Evolutionary conservation across 2,329 filamentous ascomycete species (phyloP).

Genomic region (Madurella mycetomatis): DNA sequence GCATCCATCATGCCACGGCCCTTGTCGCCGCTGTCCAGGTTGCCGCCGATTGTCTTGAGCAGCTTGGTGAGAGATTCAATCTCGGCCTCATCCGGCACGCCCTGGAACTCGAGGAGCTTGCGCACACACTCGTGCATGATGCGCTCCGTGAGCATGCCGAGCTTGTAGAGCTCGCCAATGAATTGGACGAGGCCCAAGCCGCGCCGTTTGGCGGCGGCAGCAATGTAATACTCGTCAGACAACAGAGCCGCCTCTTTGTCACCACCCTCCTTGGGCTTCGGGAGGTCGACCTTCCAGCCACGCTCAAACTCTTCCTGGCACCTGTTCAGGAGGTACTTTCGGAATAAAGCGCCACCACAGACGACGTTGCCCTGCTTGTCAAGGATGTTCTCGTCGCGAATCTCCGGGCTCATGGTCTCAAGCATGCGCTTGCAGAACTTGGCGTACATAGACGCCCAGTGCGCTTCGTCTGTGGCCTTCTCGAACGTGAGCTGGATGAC

Average conservation of each 20-base stretch:
- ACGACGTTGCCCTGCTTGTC: slow-evolving; percentile 88
- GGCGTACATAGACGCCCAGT: slow-evolving; percentile 98
- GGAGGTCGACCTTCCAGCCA: slow-evolving; percentile 88
- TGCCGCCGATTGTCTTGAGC: slow-evolving; percentile 82
- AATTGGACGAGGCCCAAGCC: slow-evolving; percentile 98
- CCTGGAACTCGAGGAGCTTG: slow-evolving; percentile 93
- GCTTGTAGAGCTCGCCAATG: slow-evolving; percentile 98
- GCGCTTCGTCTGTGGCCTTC: slow-evolving; percentile 96
- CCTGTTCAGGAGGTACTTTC: slow-evolving; percentile 96
- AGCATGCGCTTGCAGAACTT: slow-evolving; percentile 98
- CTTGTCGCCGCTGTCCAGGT: slow-evolving; percentile 79
- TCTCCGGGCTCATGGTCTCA: slow-evolving; percentile 88
- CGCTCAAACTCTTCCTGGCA: slow-evolving; percentile 99
- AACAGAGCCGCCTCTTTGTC: slow-evolving; percentile 71
- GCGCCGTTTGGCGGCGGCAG: slow-evolving; percentile 89
- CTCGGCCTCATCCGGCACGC: slow-evolving; percentile 88
- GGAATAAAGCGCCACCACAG: slow-evolving; percentile 88
- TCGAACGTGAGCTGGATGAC: slow-evolving; percentile 99
- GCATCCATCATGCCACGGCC: slow-evolving; percentile 82
- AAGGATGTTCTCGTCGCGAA: slow-evolving; percentile 90
- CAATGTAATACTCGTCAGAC: slow-evolving; percentile 94
- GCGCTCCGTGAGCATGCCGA: slow-evolving; percentile 95
- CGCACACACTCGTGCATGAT: slow-evolving; percentile 99
- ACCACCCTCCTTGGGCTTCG: slow-evolving; percentile 66
- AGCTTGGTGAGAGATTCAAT: slow-evolving; percentile 94